phyloP scores from a whole-genome alignment of 257 asterid species.

The Mentha longifolia region DNA sequence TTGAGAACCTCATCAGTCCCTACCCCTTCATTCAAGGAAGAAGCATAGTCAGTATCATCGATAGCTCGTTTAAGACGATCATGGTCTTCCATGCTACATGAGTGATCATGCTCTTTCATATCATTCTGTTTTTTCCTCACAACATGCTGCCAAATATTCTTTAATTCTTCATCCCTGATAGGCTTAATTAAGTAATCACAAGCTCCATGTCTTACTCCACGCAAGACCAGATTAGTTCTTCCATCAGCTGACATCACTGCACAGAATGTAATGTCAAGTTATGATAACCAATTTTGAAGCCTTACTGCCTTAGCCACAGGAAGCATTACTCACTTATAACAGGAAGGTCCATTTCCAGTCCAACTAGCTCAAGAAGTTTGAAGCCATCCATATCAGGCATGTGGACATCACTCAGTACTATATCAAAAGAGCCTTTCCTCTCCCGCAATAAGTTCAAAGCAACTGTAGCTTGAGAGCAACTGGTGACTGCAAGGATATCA shows the following conservation, averaged over 20 bases:
- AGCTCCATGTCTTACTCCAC: slow-evolving; percentile 90
- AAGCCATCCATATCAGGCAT: slow-evolving; percentile 99
- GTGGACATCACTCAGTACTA: slow-evolving; percentile 90
- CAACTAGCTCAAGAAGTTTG: slow-evolving; percentile 88
- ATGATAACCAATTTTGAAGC: slow-evolving; percentile 24
- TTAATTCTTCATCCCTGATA: slow-evolving; percentile 77
- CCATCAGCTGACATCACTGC: slow-evolving; percentile 95
- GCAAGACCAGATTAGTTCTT: slow-evolving; percentile 75
- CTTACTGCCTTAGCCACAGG: slow-evolving; percentile 4
- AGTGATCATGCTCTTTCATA: slow-evolving; percentile 62
- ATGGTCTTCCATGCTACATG: slow-evolving; percentile 57
- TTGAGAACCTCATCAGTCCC: slow-evolving; percentile 52
- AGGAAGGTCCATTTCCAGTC: slow-evolving; percentile 95
- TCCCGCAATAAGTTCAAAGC: slow-evolving; percentile 78
- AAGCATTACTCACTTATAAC: slow-evolving; percentile 75
- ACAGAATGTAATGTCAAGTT: slow-evolving; percentile 36
- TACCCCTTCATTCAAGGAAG: slow-evolving; percentile 59
- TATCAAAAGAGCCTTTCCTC: slow-evolving; percentile 72
- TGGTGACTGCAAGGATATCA: slow-evolving; percentile 64
- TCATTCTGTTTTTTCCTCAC: slow-evolving; percentile 70
- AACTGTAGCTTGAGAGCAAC: slow-evolving; percentile 69
- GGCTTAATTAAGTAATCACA: slow-evolving; percentile 93
- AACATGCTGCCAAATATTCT: slow-evolving; percentile 95
- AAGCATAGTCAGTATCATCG: slow-evolving; percentile 70
- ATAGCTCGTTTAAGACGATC: slow-evolving; percentile 48